phyloP scores from a whole-genome alignment of 2,329 filamentous ascomycete genomes.

The Pseudovirgaria hyperparasitica region DNA sequence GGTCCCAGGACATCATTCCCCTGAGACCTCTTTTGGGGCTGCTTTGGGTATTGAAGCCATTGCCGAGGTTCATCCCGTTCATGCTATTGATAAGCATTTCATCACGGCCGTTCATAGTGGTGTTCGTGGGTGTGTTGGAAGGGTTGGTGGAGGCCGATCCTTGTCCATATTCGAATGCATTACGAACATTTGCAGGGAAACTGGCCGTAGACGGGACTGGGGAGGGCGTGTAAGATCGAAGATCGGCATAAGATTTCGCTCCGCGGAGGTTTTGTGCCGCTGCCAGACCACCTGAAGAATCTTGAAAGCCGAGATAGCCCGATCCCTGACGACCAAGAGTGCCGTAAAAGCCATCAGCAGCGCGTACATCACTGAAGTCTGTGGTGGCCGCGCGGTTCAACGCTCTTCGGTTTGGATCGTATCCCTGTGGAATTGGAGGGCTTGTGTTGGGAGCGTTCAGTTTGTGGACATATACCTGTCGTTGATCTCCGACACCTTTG shows the following conservation, averaged over 20 bases:
- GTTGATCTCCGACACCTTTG: constrained; percentile 72
- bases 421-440: constrained; percentile 48
- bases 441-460: constrained; percentile 46
- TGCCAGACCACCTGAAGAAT: constrained; percentile 54
- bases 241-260: constrained; percentile 91
- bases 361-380: constrained; percentile 77
- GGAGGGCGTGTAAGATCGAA: constrained; percentile 89
- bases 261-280: constrained; percentile 72
- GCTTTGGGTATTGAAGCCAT: constrained; percentile 32
- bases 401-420: constrained; percentile 68
- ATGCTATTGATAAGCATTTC: constrained; percentile 53
- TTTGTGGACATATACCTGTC: constrained; percentile 84
- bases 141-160: constrained; percentile 51
- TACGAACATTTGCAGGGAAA: constrained; percentile 59
- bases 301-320: constrained; percentile 66
- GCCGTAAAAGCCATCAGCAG: constrained; percentile 61
- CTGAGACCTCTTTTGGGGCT: constrained; percentile 48
- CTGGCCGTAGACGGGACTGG: constrained; percentile 82
- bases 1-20: constrained; percentile 49
- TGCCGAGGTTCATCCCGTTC: constrained; percentile 45
- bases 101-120: constrained; percentile 38
- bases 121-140: constrained; percentile 49
- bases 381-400: constrained; percentile 93
- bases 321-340: constrained; percentile 70
- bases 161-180: constrained; percentile 46